Percentiles rank a stretch among this genome's conserved stretches.
Evolutionary conservation across 257 asterid species (phyloP).

Genomic region (Gardenia jasminoides): DNA sequence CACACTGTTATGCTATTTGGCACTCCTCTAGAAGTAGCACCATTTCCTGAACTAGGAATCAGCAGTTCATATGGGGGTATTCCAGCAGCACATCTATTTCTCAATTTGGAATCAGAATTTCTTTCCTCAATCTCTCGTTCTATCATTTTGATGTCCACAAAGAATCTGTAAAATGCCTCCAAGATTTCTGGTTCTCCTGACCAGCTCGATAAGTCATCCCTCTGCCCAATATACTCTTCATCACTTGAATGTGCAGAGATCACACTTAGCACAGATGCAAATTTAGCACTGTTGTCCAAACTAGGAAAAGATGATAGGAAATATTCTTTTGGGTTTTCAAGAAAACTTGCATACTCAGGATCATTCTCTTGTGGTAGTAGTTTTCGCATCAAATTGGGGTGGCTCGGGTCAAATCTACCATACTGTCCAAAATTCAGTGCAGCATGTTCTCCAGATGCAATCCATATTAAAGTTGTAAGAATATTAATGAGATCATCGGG

Average conservation of each 20-base stretch:
- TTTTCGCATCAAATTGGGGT: background rate
- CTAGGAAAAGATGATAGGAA: background rate
- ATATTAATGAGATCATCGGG: constrained; percentile 1
- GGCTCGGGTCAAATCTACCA: background rate
- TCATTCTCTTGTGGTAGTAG: background rate
- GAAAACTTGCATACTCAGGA: constrained; percentile 1
- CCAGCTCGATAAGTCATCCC: constrained; percentile 14
- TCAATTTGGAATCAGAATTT: constrained; percentile 18
- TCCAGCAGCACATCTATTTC: constrained; percentile 21
- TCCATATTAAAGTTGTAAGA: constrained; percentile 11
- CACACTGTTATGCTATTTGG: constrained; percentile 10
- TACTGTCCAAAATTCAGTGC: constrained; percentile 14
- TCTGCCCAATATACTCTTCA: constrained; percentile 24
- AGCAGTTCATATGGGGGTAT: constrained; percentile 24
- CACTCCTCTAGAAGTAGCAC: constrained; percentile 19
- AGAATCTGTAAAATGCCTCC: constrained; percentile 19
- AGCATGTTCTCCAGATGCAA: constrained; percentile 14
- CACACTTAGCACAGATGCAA: background rate
- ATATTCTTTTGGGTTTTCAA: background rate
- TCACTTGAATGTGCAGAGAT: constrained; percentile 12
- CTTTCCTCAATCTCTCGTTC: constrained; percentile 22
- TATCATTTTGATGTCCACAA: constrained; percentile 6
- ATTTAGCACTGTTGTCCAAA: background rate
- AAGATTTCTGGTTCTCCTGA: constrained; percentile 7
- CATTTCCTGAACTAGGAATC: constrained; percentile 19